Evolutionary conservation across 257 asterid genomes (phyloP).

Genomic region (Capsicum baccatum): DNA sequence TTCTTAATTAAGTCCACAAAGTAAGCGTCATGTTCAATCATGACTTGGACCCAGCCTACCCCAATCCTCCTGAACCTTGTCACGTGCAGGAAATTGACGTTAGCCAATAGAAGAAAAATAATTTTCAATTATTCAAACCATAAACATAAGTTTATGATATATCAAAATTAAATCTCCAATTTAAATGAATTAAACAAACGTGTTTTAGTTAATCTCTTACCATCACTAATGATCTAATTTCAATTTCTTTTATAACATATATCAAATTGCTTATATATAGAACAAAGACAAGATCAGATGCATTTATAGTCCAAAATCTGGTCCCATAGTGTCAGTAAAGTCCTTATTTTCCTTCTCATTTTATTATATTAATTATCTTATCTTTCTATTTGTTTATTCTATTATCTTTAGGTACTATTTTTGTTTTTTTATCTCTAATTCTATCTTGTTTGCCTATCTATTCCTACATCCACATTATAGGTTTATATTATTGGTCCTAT

Average conservation of each 20-base stretch:
- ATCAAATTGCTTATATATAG: not conserved
- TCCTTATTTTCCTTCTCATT: not conserved
- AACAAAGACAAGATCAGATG: not conserved
- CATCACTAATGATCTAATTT: not conserved
- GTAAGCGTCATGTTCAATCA: too few relatives aligned
- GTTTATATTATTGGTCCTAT: not conserved
- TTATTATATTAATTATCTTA: not conserved
- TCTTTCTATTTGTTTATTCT: not conserved
- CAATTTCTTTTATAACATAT: not conserved
- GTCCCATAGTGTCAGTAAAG: not conserved
- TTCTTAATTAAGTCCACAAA: too few relatives aligned
- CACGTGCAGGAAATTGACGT: too few relatives aligned
- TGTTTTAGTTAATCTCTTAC: not conserved
- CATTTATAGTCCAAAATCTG: not conserved
- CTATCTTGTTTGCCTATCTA: slow-evolving; percentile 3
- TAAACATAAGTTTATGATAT: too few relatives aligned
- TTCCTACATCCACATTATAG: not conserved
- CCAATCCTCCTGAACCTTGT: too few relatives aligned
- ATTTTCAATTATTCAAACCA: too few relatives aligned
- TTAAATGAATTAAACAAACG: too few relatives aligned
- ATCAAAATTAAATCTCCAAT: too few relatives aligned
- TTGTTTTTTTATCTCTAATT: not conserved
- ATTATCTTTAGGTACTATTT: not conserved
- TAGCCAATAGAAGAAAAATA: too few relatives aligned
- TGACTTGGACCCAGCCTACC: too few relatives aligned